A percentile compares a stretch with the other conserved stretches of the same genome.
phyloP scores from a whole-genome alignment of 2,329 filamentous ascomycete genomes.

The Xylaria sp. region DNA sequence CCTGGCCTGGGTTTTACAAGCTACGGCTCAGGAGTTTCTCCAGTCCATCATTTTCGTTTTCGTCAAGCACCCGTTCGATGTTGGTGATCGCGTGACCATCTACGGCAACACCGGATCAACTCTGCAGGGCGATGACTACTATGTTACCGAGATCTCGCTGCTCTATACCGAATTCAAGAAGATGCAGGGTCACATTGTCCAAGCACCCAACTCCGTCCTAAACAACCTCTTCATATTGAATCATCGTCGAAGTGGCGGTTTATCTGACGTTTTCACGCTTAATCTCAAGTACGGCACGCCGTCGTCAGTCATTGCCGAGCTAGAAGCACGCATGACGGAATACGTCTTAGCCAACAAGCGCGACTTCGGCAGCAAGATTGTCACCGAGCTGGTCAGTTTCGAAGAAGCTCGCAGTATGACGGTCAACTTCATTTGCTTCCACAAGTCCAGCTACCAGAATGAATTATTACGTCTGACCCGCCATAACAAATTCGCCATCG shows the following conservation, averaged over 20 bases:
- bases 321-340: constrained; percentile 73
- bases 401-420: constrained; percentile 79
- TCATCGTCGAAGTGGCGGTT: constrained; percentile 79
- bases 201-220: constrained; percentile 89
- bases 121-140: constrained; percentile 84
- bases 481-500: constrained; percentile 90
- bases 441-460: constrained; percentile 96
- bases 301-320: constrained; percentile 70
- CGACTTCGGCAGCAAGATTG: constrained; percentile 79
- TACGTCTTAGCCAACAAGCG: constrained; percentile 83
- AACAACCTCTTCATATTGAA: constrained; percentile 95
- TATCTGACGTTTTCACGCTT: constrained; percentile 81
- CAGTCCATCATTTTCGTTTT: constrained; percentile 95
- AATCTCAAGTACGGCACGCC: constrained; percentile 86
- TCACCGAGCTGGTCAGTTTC: constrained; percentile 76
- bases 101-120: constrained; percentile 83
- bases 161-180: constrained; percentile 98
- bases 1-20: constrained; percentile 86
- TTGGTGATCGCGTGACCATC: constrained; percentile 85
- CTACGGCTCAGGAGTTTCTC: constrained; percentile 88
- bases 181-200: constrained; percentile 93
- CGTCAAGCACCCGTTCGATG: constrained; percentile 95
- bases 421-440: constrained; percentile 93
- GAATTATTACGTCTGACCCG: constrained; percentile 83
- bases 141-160: constrained; percentile 88